These are phyloP conservation scores for Dichomitus squalens DNA, from an alignment of 1,284 basidiomycete species.

Conservation along the genomic window DNA sequence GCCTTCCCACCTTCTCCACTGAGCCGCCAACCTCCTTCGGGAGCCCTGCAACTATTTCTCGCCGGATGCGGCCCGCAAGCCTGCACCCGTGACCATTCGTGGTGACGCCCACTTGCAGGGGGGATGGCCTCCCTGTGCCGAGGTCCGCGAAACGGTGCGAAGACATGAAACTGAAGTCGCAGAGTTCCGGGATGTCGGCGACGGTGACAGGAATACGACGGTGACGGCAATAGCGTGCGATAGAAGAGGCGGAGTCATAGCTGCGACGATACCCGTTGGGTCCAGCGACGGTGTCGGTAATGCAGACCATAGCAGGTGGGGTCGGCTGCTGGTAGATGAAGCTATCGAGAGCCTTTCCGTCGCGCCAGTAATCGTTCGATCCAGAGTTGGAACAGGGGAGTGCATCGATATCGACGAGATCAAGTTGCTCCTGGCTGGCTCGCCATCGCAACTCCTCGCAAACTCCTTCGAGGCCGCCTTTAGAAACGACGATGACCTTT, in stretches of 20 bases:
- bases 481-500: conserved; percentile 64
- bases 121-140: conserved; percentile 48
- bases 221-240: conserved; percentile 55
- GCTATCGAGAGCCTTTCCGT: conserved; percentile 46
- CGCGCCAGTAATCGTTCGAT: conserved; percentile 32
- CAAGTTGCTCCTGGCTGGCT: conserved; percentile 54
- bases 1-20: conserved; percentile 73
- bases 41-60: conserved; percentile 82
- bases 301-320: conserved; percentile 60
- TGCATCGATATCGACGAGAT: conserved; percentile 54
- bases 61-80: conserved; percentile 76
- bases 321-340: conserved; percentile 42
- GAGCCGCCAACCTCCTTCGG: conserved; percentile 79
- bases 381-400: conserved; percentile 42
- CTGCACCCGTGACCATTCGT: conserved; percentile 94
- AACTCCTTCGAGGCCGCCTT: conserved; percentile 46
- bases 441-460: conserved; percentile 80
- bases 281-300: conserved; percentile 73
- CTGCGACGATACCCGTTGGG: conserved; percentile 42
- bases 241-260: conserved; percentile 51
- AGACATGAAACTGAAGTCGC: conserved; percentile 90
- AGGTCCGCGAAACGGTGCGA: conserved; percentile 78
- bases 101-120: conserved; percentile 86
- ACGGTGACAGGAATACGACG: conserved; percentile 82
- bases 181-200: conserved; percentile 84